phyloP scores from a whole-genome alignment of 495 filamentous ascomycete genomes.

The Venustampulla echinocandica region DNA sequence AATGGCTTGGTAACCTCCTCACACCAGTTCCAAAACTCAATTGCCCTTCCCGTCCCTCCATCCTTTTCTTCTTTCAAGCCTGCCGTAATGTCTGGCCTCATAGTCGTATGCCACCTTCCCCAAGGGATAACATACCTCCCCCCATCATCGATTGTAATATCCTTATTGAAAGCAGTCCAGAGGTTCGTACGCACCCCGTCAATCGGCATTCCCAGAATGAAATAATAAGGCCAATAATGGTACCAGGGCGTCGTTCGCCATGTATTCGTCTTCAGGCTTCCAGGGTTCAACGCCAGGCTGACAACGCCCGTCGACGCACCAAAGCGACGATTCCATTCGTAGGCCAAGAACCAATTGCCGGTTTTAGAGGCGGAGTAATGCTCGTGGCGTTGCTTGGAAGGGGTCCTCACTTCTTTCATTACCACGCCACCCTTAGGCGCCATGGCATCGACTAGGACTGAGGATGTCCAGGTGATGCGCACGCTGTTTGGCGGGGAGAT shows the following conservation, averaged over 20 bases:
- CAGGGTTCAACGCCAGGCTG: constrained; percentile 8
- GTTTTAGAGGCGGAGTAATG: constrained; percentile 29
- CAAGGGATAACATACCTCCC: constrained; percentile 34
- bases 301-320: constrained; percentile 7
- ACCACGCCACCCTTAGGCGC: constrained; percentile 24
- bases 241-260: constrained; percentile 3
- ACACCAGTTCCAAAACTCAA: constrained; percentile 34
- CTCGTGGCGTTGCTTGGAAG: constrained; percentile 5
- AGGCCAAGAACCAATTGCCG: constrained; percentile 28
- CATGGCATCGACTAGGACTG: constrained; percentile 22
- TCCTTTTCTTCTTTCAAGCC: constrained; percentile 28
- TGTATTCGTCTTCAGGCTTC: constrained; percentile 5
- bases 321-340: constrained; percentile 20
- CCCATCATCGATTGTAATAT: constrained; percentile 24
- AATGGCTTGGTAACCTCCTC: constrained; percentile 27
- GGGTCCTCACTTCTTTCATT: constrained; percentile 23
- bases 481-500: constrained; percentile 25
- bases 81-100: constrained; percentile 24
- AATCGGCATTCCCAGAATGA: constrained; percentile 1
- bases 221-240: background rate
- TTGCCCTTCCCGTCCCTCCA: constrained; percentile 32
- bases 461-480: constrained; percentile 34
- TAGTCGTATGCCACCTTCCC: constrained; percentile 25
- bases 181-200: constrained; percentile 18
- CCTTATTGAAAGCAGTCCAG: constrained; percentile 28